Evolutionary conservation across 139 green algal species (phyloP).

Genomic region (Tetraselmis striata): DNA sequence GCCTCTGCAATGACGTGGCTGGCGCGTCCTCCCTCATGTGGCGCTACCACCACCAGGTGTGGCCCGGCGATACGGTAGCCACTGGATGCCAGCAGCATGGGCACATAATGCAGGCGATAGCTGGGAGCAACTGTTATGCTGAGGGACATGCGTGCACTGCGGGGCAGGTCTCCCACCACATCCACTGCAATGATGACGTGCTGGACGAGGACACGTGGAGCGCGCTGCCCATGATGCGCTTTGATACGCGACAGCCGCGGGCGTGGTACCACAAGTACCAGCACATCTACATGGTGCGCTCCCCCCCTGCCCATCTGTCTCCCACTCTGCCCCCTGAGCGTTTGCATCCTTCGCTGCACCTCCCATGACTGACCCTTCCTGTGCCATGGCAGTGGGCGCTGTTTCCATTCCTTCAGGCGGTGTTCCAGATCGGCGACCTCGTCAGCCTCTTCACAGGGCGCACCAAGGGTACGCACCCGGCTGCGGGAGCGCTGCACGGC

Average conservation of each 20-base stretch:
- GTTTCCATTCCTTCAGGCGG: conserved; percentile 72
- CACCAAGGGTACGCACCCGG: conserved; percentile 13
- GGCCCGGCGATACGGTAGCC: too few species aligned
- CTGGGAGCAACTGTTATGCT: too few species aligned
- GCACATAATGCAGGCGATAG: too few species aligned
- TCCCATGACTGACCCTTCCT: neutral
- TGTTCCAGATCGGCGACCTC: conserved; percentile 55
- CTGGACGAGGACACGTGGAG: conserved; percentile 77
- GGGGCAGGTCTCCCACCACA: conserved; percentile 81
- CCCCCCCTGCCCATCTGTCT: too few species aligned
- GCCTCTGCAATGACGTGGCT: conserved; percentile 64
- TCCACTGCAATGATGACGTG: conserved; percentile 83
- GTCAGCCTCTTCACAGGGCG: conserved; percentile 6
- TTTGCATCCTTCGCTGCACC: too few species aligned
- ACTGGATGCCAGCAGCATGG: too few species aligned
- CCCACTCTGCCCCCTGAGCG: too few species aligned
- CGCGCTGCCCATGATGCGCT: conserved; percentile 66
- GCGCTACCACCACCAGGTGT: conserved; percentile 77
- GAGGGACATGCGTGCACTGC: too few species aligned
- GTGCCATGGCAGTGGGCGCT: conserved; percentile 41
- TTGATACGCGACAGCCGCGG: conserved; percentile 61
- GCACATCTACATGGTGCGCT: conserved; percentile 71
- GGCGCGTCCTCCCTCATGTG: conserved; percentile 76
- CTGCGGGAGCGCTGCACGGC: too few species aligned
- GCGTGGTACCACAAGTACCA: conserved; percentile 72